Evolutionary conservation across 73 alveolate species (phyloP).

Genomic region (Stentor roeselii): DNA sequence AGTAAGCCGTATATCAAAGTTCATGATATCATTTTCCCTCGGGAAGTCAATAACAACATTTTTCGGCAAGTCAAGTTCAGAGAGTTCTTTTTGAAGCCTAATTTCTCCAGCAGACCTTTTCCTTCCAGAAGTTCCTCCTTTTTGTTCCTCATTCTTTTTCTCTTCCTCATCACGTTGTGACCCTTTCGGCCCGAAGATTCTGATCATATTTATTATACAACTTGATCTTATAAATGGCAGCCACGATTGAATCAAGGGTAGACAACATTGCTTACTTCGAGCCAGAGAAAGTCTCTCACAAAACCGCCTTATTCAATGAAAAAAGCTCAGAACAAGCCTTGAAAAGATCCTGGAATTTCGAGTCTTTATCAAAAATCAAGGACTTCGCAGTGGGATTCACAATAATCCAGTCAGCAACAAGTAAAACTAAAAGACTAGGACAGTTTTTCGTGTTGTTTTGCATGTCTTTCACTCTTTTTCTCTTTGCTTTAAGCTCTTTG

Average conservation of each 20-base stretch:
- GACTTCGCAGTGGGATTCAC: not conserved
- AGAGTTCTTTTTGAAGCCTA: conserved; percentile 51
- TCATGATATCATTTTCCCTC: conserved; percentile 50
- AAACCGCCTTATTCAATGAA: not conserved
- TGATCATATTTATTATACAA: conserved; percentile 10
- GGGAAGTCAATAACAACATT: conserved; percentile 48
- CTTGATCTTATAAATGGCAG: conserved; percentile 11
- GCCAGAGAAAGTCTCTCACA: not conserved
- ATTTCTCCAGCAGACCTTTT: conserved; percentile 42
- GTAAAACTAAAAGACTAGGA: not conserved
- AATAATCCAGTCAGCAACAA: not conserved
- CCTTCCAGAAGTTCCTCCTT: not conserved
- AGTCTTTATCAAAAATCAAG: not conserved
- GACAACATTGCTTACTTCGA: not conserved
- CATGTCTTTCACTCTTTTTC: not conserved
- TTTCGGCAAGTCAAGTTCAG: conserved; percentile 54
- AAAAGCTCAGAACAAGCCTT: not conserved
- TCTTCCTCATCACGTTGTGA: conserved; percentile 27
- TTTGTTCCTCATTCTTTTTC: not conserved
- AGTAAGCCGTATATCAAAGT: conserved; percentile 58
- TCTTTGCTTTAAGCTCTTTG: not conserved
- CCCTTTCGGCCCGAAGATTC: conserved; percentile 23
- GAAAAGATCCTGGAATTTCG: not conserved
- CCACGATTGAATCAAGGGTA: not conserved
- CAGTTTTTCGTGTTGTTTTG: not conserved